Evolutionary conservation across 306 rosid genomes (phyloP), one percentile per base, ranked within the genome.

Genomic region (Amphicarpaea edgeworthii): DNA sequence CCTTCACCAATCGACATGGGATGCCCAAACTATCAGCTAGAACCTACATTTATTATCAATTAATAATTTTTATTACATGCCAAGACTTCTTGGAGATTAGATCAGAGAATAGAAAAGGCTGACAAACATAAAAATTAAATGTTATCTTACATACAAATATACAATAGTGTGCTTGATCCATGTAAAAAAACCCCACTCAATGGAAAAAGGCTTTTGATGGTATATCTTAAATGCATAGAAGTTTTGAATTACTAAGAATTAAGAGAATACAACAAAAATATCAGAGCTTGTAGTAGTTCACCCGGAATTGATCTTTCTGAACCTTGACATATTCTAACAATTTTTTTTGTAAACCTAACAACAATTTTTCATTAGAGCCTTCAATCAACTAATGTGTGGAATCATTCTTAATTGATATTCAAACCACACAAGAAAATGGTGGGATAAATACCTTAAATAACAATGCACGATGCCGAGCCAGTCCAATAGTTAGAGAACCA

Each of bases 391-490:
- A 68, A 42, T 50, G 38, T 54, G 24, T 38, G 17, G 26, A 10
- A 19, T 16, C 50, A 40, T 79, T 73, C 34, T 37, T 74, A 54
- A 53, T 8, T 51, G 43, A 78, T 55, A 69, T 74, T 68, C 43
- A 79, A 53, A 73, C 45, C 26, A 45, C 32, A 61, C 42, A 63
- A 37, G 54, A 49, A 24, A 70, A 38, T 50, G 20, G 53, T 32
- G 49, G 57, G 53, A 72, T 55, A 77, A 46, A 70, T 81, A 95
- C 99, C 99, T 95, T 95, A 82, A 92, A 92, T 81, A 95, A 80
- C 86, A 95, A 92, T 28, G 99, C 97, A 26, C 99, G 99, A 85
- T 95, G 99, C 60, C 99, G 92, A 63, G 97, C 97, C 90, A 95
- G 85, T 81, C 99, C 99, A 70, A 90, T 80, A 46, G 88, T 90